Evolutionary conservation across 805 yeast genomes (phyloP).

Genomic region (Wickerhamomyces bovis): DNA sequence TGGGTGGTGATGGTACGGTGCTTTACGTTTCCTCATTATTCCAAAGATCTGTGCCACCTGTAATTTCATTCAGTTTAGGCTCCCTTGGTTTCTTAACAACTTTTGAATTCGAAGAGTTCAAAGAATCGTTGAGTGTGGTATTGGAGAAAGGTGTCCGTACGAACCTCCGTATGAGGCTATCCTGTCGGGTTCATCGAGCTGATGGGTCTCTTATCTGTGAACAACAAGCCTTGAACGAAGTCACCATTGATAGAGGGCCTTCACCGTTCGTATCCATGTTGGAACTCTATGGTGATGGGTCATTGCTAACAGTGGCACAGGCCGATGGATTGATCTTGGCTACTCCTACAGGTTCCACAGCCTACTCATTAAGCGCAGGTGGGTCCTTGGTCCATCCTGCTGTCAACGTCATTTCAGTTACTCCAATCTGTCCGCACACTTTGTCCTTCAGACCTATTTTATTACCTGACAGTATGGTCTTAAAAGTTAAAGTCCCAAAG

Average conservation of each 20-base stretch:
- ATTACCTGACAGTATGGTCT: slow-evolving; percentile 86
- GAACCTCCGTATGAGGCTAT: slow-evolving; percentile 80
- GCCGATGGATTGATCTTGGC: slow-evolving; percentile 92
- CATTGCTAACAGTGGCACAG: slow-evolving; percentile 80
- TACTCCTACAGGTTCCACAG: slow-evolving; percentile 95
- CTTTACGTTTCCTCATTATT: slow-evolving; percentile 82
- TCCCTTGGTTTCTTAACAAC: slow-evolving; percentile 90
- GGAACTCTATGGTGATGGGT: slow-evolving; percentile 84
- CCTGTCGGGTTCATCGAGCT: slow-evolving; percentile 57
- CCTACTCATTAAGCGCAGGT: slow-evolving; percentile 91
- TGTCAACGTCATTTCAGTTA: slow-evolving; percentile 84
- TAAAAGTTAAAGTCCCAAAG: slow-evolving; percentile 77
- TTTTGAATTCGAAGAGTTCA: slow-evolving; percentile 71
- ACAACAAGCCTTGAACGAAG: slow-evolving; percentile 79
- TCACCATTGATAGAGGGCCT: slow-evolving; percentile 91
- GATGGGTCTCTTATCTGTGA: slow-evolving; percentile 35
- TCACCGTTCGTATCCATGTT: slow-evolving; percentile 87
- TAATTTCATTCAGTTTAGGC: slow-evolving; percentile 82
- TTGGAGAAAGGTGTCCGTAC: slow-evolving; percentile 68
- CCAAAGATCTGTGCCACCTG: slow-evolving; percentile 85
- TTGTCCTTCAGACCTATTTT: slow-evolving; percentile 88
- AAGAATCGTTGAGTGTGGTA: slow-evolving; percentile 49
- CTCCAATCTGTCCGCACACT: slow-evolving; percentile 96
- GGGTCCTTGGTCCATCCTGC: slow-evolving; percentile 94
- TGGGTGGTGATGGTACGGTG: slow-evolving; percentile 98